These are phyloP conservation scores for Pseudopyrenochaeta lycopersici DNA, from an alignment of 2,329 filamentous ascomycete genomes.

Conservation along the genomic window DNA sequence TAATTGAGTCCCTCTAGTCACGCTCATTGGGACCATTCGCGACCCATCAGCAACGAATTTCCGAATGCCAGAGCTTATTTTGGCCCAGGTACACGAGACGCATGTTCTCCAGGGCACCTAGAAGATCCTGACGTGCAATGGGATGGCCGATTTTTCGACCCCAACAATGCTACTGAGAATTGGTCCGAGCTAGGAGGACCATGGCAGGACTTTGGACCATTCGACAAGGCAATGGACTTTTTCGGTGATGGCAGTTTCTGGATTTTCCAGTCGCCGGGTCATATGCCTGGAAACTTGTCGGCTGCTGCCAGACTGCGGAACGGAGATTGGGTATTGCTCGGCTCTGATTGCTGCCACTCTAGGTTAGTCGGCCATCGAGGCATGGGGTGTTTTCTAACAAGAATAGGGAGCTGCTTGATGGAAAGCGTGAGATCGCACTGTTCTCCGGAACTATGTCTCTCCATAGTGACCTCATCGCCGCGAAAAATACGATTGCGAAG, in stretches of 20 bases:
- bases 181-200: conserved; percentile 37
- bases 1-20: conserved; percentile 28
- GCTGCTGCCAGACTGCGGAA: conserved; percentile 34
- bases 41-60: conserved; percentile 39
- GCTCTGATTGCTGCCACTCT: conserved; percentile 47
- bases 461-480: conserved; percentile 36
- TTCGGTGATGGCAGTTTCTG: conserved; percentile 53
- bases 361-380: conserved; percentile 22
- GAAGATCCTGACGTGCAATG: conserved; percentile 35
- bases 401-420: conserved; percentile 38
- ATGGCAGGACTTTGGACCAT: conserved; percentile 47
- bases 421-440: conserved; percentile 35
- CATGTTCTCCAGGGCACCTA: conserved; percentile 43
- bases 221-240: conserved; percentile 46
- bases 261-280: conserved; percentile 50
- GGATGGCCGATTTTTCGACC: conserved; percentile 47
- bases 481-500: conserved; percentile 36
- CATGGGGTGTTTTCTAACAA: conserved; percentile 3
- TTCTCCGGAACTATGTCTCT: conserved; percentile 38
- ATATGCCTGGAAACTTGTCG: conserved; percentile 52
- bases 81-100: conserved; percentile 38
- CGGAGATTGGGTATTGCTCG: conserved; percentile 44
- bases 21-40: conserved; percentile 45
- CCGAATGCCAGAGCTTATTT: conserved; percentile 42
- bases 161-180: conserved; percentile 35